Percentiles rank a stretch among this genome's conserved stretches.
phyloP scores from a whole-genome alignment of 2,329 filamentous ascomycete genomes.

The Hymenoscyphus albidus region DNA sequence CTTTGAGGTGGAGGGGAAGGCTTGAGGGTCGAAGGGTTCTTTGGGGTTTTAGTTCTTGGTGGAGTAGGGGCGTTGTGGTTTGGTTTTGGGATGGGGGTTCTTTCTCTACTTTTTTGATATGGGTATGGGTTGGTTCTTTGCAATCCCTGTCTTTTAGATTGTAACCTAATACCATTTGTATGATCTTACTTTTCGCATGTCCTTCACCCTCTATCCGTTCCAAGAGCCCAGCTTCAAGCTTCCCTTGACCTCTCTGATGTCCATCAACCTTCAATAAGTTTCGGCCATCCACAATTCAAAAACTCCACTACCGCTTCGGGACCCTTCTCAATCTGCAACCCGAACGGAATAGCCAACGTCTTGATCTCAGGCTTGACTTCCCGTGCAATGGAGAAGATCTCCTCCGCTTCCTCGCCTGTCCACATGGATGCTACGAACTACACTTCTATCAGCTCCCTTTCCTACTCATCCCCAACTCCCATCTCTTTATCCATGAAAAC shows the following conservation, averaged over 20 bases:
- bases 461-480: no score
- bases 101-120: not conserved
- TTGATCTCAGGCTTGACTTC: constrained; percentile 44
- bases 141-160: not conserved
- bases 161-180: not conserved
- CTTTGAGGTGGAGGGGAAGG: not conserved
- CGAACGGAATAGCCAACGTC: constrained; percentile 50
- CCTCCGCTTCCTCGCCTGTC: constrained; percentile 44
- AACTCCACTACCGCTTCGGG: constrained; percentile 54
- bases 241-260: not conserved
- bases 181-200: not conserved
- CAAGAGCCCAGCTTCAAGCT: not conserved
- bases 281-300: constrained; percentile 39
- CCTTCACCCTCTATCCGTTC: not conserved
- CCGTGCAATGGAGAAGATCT: constrained; percentile 44
- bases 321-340: constrained; percentile 49
- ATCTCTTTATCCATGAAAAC: not conserved
- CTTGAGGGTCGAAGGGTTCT: not conserved
- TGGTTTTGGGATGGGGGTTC: not conserved
- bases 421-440: constrained; percentile 57
- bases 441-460: not conserved
- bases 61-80: not conserved
- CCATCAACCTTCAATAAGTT: constrained; percentile 18
- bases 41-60: not conserved
- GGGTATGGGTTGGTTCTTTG: not conserved